Base-by-base conservation (phyloP, 306 rosid genomes). In the Amphicarpaea edgeworthii region DNA sequence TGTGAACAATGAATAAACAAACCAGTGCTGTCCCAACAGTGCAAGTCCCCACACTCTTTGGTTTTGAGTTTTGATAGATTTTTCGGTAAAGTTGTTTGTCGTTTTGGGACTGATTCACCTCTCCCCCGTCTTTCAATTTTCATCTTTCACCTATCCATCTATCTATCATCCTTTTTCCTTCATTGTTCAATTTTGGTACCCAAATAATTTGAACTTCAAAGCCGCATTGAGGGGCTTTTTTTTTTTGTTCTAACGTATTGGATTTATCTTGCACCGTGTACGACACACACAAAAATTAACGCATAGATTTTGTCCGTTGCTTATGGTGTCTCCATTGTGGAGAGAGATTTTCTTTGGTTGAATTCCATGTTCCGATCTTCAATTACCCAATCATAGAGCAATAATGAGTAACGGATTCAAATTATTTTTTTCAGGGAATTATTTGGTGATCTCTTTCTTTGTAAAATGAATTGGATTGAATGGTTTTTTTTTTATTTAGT, bases 51-150 rank as follows among this genome's bases (percentile, higher is more conserved):
- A 51, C 61, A 42, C 41, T 34, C 34, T 62, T 67, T 83, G 47
- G 49, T 72, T 67, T 50, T 46, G n/a, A 34, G 34, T 41, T 42
- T 66, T 42, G 54, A 65, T 81, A 47, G 73, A 82, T 85, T 82
- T 81, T 62, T 55, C 1, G 46, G 37, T 7, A 73, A 85, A 87
- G 93, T 89, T 67, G 72, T 79, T 84, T 91, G 90, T 83, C 92
- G 76, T 77, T 54, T 79, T 54, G 70, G 81, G 66, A 65, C 66
- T 71, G 21, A 28, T 60, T 81, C 60, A 17, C 57, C 62, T 61
- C 53, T 58, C 61, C 63, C 54, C 63, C 54, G 51, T 78, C 75
- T 43, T 37, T 47, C 81, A 50, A 24, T 17, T 43, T 55, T 55
- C 62, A 24, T 16, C 57, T 61, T 59, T 43, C 51, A 65, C 66